phyloP scores from a whole-genome alignment of 169 alveolate genomes.

The Plasmodium cynomolgi region DNA sequence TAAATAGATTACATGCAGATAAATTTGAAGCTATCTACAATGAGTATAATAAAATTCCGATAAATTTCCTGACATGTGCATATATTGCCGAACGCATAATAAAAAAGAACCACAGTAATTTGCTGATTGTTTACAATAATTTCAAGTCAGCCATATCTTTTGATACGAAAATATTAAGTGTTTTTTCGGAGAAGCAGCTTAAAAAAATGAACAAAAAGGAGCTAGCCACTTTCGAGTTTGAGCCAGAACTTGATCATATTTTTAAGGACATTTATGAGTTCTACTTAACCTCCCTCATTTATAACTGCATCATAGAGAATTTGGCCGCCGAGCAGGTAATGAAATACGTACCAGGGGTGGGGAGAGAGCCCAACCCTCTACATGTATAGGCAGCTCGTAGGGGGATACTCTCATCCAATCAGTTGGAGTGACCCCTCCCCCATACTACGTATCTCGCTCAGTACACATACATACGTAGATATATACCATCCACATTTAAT shows the following conservation, averaged over 20 bases:
- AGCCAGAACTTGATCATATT: constrained; percentile 82
- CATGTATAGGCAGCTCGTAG: neutral
- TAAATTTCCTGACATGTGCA: constrained; percentile 59
- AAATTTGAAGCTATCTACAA: constrained; percentile 74
- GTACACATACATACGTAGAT: neutral
- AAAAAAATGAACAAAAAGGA: constrained; percentile 81
- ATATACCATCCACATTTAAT: neutral
- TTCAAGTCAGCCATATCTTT: constrained; percentile 88
- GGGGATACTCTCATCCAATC: neutral
- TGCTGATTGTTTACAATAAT: constrained; percentile 85
- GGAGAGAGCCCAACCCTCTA: neutral
- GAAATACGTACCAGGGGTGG: neutral
- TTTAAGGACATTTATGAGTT: constrained; percentile 84
- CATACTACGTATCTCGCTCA: neutral
- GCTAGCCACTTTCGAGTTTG: constrained; percentile 81
- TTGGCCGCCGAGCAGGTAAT: constrained; percentile 83
- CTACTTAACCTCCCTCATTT: constrained; percentile 81
- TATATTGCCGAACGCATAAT: constrained; percentile 65
- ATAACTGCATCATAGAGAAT: constrained; percentile 82
- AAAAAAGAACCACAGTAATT: constrained; percentile 84
- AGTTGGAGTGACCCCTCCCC: neutral
- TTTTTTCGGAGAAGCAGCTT: constrained; percentile 80
- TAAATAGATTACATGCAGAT: constrained; percentile 79
- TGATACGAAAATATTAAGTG: constrained; percentile 85
- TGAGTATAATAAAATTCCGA: constrained; percentile 55